A percentile compares a stretch with the other conserved stretches of the same genome.
Evolutionary conservation across 352 stramenopile genomes (phyloP).

Genomic region (Globisporangium abappressorium): DNA sequence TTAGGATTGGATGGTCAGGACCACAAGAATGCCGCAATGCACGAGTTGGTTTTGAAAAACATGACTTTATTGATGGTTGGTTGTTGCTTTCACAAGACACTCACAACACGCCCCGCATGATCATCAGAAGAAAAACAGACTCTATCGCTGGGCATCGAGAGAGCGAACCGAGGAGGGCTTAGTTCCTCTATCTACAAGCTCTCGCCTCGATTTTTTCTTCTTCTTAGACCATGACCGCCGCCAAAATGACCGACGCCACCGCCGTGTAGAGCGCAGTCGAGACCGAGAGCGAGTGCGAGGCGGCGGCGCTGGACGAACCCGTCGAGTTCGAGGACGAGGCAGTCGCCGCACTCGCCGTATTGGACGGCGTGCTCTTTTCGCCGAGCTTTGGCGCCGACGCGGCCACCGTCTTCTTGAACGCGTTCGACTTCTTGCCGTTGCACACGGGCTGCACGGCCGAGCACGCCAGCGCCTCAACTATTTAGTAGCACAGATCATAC

Average conservation of each 20-base stretch:
- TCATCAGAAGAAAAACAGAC: background rate
- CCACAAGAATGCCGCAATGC: too few relatives aligned
- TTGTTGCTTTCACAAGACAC: background rate
- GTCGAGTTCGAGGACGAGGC: background rate
- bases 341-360: background rate
- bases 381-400: slow-evolving; percentile 3
- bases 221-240: background rate
- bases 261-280: slow-evolving; percentile 2
- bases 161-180: background rate
- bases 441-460: slow-evolving; percentile 50
- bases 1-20: too few relatives aligned
- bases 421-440: slow-evolving; percentile 55
- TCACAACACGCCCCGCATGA: background rate
- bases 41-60: background rate
- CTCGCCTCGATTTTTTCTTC: background rate
- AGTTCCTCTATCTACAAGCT: background rate
- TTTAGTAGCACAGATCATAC: background rate
- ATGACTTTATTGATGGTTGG: background rate
- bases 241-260: background rate
- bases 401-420: slow-evolving; percentile 31
- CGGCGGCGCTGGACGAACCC: background rate
- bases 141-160: background rate
- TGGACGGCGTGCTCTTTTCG: slow-evolving; percentile 11
- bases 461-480: slow-evolving; percentile 50
- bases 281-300: background rate